These are phyloP conservation scores for Leccinum proliferum DNA, from an alignment of 1,284 basidiomycete species.

Conservation along the genomic window DNA sequence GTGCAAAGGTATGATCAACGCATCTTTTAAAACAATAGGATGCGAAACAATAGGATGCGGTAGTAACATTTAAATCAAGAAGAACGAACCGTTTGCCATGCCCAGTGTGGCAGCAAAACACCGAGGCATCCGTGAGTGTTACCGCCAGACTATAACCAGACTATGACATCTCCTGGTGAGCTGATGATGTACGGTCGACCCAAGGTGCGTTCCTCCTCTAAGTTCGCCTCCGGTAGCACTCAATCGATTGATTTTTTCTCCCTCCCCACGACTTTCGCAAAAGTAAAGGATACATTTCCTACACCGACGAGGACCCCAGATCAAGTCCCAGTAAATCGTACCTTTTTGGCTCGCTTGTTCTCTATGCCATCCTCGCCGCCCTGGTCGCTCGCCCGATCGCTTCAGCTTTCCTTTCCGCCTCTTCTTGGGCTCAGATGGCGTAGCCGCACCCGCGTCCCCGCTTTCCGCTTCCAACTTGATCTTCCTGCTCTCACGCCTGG, in stretches of 20 bases:
- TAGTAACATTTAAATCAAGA: neutral
- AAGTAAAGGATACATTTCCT: constrained; percentile 73
- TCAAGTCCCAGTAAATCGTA: constrained; percentile 21
- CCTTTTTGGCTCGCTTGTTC: constrained; percentile 64
- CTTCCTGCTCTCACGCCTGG: constrained; percentile 32
- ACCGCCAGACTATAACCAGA: too few relatives aligned
- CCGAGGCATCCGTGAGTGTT: neutral
- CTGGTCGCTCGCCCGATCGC: constrained; percentile 23
- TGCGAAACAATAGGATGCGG: neutral
- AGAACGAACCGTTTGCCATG: neutral
- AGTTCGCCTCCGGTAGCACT: neutral
- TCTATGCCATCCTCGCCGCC: constrained; percentile 36
- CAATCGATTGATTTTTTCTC: neutral
- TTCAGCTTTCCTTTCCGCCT: constrained; percentile 46
- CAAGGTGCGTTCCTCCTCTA: constrained; percentile 46
- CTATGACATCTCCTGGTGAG: constrained; percentile 39
- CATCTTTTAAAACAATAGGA: neutral
- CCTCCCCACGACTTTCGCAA: constrained; percentile 42
- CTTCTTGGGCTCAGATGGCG: constrained; percentile 30
- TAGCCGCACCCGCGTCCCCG: neutral
- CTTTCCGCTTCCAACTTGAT: neutral
- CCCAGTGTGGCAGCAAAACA: neutral
- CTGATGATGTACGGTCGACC: neutral
- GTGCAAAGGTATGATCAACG: neutral
- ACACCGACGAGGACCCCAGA: constrained; percentile 64